These are phyloP conservation scores for Penicillium argentinense DNA, from an alignment of 495 filamentous ascomycete genomes.

Conservation along the genomic window DNA sequence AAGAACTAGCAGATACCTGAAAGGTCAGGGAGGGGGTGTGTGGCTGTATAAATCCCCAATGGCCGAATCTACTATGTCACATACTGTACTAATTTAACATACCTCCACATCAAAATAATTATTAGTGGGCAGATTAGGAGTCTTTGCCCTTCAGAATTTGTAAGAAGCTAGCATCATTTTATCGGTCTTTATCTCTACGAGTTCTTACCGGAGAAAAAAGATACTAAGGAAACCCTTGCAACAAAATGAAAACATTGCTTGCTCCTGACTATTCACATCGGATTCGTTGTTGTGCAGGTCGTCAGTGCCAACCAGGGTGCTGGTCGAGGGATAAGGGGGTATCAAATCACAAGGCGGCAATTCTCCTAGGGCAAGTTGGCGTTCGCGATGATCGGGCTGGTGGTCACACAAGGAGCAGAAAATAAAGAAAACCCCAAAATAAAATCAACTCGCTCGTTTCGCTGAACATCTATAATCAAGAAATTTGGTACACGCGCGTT, in stretches of 20 bases:
- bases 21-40: too few species aligned
- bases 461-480: constrained; percentile 4
- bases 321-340: constrained; percentile 5
- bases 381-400: constrained; percentile 2
- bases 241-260: neutral
- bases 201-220: neutral
- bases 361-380: neutral
- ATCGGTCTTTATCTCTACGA: too few species aligned
- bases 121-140: too few species aligned
- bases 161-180: too few species aligned
- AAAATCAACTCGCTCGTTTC: constrained; percentile 16
- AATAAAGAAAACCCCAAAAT: constrained; percentile 5
- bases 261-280: neutral
- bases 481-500: constrained; percentile 10
- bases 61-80: too few species aligned
- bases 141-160: too few species aligned
- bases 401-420: constrained; percentile 1
- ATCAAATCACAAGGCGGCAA: constrained; percentile 5
- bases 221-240: neutral
- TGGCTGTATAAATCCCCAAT: too few species aligned
- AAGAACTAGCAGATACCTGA: too few species aligned
- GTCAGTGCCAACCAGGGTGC: constrained; percentile 7
- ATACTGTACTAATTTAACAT: too few species aligned
- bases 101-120: too few species aligned
- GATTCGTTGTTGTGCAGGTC: constrained; percentile 5